phyloP scores from a whole-genome alignment of 169 alveolate species.

The Babesia microti region DNA sequence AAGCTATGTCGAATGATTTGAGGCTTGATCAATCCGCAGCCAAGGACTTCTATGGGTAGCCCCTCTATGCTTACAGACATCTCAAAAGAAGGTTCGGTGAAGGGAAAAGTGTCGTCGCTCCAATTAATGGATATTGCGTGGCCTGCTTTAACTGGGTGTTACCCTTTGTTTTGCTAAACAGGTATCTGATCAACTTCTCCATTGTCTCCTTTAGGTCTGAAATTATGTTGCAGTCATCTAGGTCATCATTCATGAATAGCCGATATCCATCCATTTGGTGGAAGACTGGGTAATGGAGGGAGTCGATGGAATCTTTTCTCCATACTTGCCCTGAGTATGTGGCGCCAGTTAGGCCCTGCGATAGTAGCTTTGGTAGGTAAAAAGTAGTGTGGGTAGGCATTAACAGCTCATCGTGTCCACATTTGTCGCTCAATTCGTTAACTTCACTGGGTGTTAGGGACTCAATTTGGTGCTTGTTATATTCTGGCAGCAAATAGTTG shows the following conservation, averaged over 20 bases:
- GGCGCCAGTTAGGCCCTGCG: conserved; percentile 60
- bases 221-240: conserved; percentile 14
- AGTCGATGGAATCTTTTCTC: conserved; percentile 82
- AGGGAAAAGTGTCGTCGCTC: conserved; percentile 76
- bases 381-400: conserved; percentile 82
- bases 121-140: background rate
- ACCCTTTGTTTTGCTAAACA: conserved; percentile 50
- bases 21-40: conserved; percentile 80
- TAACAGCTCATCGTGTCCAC: conserved; percentile 31
- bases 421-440: conserved; percentile 21
- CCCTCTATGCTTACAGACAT: conserved; percentile 62
- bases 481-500: conserved; percentile 10
- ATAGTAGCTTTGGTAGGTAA: conserved; percentile 70
- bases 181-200: conserved; percentile 59
- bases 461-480: conserved; percentile 25
- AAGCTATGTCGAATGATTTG: conserved; percentile 60
- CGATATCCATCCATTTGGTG: conserved; percentile 79
- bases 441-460: conserved; percentile 10
- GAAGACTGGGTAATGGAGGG: conserved; percentile 85
- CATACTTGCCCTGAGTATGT: conserved; percentile 80
- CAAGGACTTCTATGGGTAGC: conserved; percentile 79
- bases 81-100: conserved; percentile 82
- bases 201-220: conserved; percentile 53
- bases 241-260: conserved; percentile 24
- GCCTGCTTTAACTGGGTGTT: background rate